phyloP scores from a whole-genome alignment of 208 protist genomes.

The Leishmania turanica region DNA sequence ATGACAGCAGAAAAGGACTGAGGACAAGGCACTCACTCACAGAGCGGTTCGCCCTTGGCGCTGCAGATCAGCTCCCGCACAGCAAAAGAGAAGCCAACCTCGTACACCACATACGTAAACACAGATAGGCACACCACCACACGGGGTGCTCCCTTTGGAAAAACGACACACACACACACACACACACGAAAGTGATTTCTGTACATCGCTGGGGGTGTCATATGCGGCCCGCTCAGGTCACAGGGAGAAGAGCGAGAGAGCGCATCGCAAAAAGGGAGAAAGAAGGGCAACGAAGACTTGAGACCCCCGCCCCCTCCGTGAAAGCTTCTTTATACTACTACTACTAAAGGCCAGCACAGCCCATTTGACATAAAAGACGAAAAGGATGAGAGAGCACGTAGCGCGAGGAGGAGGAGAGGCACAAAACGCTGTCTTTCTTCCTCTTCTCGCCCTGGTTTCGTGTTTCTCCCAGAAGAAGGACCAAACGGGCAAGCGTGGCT shows the following conservation, averaged over 20 bases:
- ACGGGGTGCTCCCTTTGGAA: background rate
- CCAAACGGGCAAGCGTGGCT: background rate
- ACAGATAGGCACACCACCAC: background rate
- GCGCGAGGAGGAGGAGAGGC: background rate
- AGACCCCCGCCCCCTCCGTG: background rate
- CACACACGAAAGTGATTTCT: background rate
- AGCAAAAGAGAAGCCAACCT: background rate
- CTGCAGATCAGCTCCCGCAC: background rate
- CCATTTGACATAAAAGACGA: background rate
- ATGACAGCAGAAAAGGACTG: no score
- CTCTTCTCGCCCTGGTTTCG: background rate
- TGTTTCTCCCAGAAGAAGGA: background rate
- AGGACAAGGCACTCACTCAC: no score
- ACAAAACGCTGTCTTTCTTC: background rate
- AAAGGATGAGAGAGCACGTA: background rate
- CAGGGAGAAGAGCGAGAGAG: background rate
- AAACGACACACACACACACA: background rate
- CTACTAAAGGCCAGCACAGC: background rate
- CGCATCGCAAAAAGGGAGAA: background rate
- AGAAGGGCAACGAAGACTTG: background rate
- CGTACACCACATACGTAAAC: background rate
- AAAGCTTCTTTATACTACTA: background rate
- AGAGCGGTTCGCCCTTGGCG: no score
- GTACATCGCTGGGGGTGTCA: background rate
- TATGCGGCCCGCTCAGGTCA: background rate